A percentile compares a stretch with the other conserved stretches of the same genome.
Conservation (phyloP, 2,329 filamentous ascomycete genomes). For the Cadophora sp. region DNA sequence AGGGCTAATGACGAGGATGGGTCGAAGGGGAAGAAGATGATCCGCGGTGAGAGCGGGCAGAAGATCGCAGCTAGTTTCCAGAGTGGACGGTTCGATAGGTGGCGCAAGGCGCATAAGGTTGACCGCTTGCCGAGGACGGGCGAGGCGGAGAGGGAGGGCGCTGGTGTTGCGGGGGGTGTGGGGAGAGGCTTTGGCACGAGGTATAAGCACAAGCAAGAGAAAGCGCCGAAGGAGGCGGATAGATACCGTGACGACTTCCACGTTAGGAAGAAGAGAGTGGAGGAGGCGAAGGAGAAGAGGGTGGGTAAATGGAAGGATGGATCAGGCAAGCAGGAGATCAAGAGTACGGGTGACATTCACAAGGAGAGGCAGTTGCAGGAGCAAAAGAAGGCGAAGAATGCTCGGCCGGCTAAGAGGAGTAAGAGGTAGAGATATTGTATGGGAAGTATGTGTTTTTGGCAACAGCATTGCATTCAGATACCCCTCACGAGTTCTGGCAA, state of each 20-base stretch:
- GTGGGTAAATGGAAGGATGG: conserved; percentile 77
- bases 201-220: conserved; percentile 87
- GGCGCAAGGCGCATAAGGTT: conserved; percentile 87
- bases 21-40: conserved; percentile 73
- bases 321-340: conserved; percentile 78
- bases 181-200: conserved; percentile 56
- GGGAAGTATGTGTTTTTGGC: conserved; percentile 6
- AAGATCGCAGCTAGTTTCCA: conserved; percentile 96
- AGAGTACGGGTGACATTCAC: conserved; percentile 81
- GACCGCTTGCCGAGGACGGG: conserved; percentile 81
- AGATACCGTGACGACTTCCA: conserved; percentile 91
- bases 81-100: conserved; percentile 90
- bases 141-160: conserved; percentile 69
- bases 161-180: conserved; percentile 44
- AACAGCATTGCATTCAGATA: conserved; percentile 20
- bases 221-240: conserved; percentile 92
- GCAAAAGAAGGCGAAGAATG: conserved; percentile 85
- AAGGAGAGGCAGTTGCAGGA: conserved; percentile 82
- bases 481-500: conserved; percentile 1
- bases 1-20: conserved; percentile 95
- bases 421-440: conserved; percentile 35
- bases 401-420: conserved; percentile 72
- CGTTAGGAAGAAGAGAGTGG: conserved; percentile 86
- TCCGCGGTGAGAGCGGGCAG: conserved; percentile 88
- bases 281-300: conserved; percentile 85